phyloP scores from a whole-genome alignment of 176 grass and related monocot species.

The Saccharum officinarum region DNA sequence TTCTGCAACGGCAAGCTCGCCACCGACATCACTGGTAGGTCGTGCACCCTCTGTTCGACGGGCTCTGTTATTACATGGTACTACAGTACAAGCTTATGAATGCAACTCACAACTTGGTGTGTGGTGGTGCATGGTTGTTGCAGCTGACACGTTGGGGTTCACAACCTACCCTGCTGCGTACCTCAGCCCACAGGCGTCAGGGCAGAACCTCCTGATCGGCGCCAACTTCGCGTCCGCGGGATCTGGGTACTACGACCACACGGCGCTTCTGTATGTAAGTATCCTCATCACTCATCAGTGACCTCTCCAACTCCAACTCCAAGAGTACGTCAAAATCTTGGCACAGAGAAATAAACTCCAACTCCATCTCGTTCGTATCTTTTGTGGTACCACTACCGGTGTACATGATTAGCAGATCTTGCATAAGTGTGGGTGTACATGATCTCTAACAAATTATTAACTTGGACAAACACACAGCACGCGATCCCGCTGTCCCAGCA shows the following conservation, averaged over 20 bases:
- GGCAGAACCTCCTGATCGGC: slow-evolving; percentile 82
- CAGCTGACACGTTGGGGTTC: slow-evolving; percentile 85
- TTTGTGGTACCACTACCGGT: too few relatives aligned
- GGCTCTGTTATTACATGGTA: too few relatives aligned
- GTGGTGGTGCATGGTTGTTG: neutral
- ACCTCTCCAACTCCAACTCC: too few relatives aligned
- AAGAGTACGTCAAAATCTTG: too few relatives aligned
- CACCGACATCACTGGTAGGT: slow-evolving; percentile 77
- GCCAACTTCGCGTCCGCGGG: slow-evolving; percentile 94
- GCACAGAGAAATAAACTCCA: too few relatives aligned
- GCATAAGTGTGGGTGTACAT: too few relatives aligned
- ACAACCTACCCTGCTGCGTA: slow-evolving; percentile 70
- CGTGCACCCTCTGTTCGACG: too few relatives aligned
- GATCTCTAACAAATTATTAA: neutral
- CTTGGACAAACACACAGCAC: slow-evolving; percentile 36
- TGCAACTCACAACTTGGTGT: neutral
- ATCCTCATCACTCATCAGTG: neutral
- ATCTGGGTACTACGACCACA: slow-evolving; percentile 86
- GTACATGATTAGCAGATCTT: too few relatives aligned
- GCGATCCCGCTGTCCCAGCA: slow-evolving; percentile 86
- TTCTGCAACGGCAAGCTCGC: slow-evolving; percentile 97
- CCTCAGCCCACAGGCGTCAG: slow-evolving; percentile 82
- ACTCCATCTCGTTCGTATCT: too few relatives aligned
- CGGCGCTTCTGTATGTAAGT: slow-evolving; percentile 79
- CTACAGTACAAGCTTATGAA: too few relatives aligned